Base-by-base conservation (phyloP, 768 basidiomycete species). In the Candolleomyces aberdarensis region DNA sequence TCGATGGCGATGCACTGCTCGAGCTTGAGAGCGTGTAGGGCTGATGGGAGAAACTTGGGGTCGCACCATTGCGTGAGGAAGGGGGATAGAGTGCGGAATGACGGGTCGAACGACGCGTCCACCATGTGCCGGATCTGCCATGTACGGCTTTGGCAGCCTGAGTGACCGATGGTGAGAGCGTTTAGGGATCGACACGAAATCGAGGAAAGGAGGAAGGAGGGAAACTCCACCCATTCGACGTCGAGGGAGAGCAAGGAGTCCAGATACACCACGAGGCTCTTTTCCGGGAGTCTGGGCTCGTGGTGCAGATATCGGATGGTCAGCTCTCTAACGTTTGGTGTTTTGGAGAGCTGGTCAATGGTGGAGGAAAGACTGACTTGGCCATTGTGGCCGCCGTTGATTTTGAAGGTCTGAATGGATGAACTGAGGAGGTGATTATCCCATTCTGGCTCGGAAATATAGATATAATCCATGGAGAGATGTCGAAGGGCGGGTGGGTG, bases 61-160 rank as follows among this genome's bases (percentile, higher is more conserved):
- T 71, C 62, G 57, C 70, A 72, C 74, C 72, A 75, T 26, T 72
- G 66, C 0, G 67, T 59, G 48, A 74, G 67, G 44, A 74, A 59
- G 17, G 65, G 63, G 10, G 57, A 31, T 47, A 70, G 40, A 4
- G 62, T 36, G 13, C 22, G 29, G 7, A 62, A 32, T 52, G 54
- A 19, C 46, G 51, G 51, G 5, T 61, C 31, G 17, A 50, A n/a
- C 26, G 32, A 40, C 19, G 1, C 20, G 20, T 48, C 26, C 56
- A 13, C n/a, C n/a, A n/a, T n/a, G n/a, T n/a, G n/a, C n/a, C n/a
- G n/a, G n/a, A n/a, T n/a, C 6, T 19, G 15, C n/a, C 20, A n/a
- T 5, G 46, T 9, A 41, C 15, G 5, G 60, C 47, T 13, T 3
- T 52, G 56, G 48, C 58, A 57, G 26, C 26, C 26, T 26, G 26